These are phyloP conservation scores for Aphanomyces stellatus DNA, from an alignment of 352 stramenopile genomes.

Conservation along the genomic window DNA sequence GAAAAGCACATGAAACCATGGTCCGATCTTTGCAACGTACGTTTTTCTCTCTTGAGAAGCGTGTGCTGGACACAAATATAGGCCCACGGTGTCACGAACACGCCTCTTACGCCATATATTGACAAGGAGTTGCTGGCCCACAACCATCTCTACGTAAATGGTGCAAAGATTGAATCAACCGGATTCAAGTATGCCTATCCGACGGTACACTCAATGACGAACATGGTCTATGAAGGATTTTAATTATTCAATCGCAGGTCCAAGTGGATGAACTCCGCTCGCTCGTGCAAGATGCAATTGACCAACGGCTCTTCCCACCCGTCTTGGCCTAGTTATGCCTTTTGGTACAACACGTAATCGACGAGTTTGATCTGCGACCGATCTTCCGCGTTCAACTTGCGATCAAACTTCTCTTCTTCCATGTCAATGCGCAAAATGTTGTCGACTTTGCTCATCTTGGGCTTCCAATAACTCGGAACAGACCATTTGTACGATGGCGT, in stretches of 20 bases:
- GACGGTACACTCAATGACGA: slow-evolving; percentile 26
- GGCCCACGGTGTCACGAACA: slow-evolving; percentile 73
- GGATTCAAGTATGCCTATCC: slow-evolving; percentile 69
- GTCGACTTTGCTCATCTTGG: slow-evolving; percentile 68
- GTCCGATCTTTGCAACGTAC: slow-evolving; percentile 70
- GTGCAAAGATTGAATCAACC: slow-evolving; percentile 63
- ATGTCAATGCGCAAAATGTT: slow-evolving; percentile 80
- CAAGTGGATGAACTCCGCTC: slow-evolving; percentile 43
- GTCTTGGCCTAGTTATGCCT: slow-evolving; percentile 39
- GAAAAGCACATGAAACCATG: slow-evolving; percentile 86
- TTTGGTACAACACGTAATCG: slow-evolving; percentile 53
- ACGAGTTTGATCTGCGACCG: slow-evolving; percentile 77
- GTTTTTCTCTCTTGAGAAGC: neutral
- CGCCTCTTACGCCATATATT: slow-evolving; percentile 79
- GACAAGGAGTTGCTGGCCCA: slow-evolving; percentile 81
- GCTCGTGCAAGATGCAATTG: slow-evolving; percentile 63
- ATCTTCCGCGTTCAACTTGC: slow-evolving; percentile 62
- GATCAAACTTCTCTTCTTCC: slow-evolving; percentile 67
- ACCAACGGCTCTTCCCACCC: slow-evolving; percentile 72
- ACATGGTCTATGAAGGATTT: neutral
- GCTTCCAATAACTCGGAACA: slow-evolving; percentile 74
- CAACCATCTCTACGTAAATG: slow-evolving; percentile 72
- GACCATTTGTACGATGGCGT: slow-evolving; percentile 63
- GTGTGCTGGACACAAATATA: slow-evolving; percentile 18
- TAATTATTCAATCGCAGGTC: slow-evolving; percentile 29